phyloP scores from a whole-genome alignment of 129 eudicot species.

The Gnaphalium uliginosum region DNA sequence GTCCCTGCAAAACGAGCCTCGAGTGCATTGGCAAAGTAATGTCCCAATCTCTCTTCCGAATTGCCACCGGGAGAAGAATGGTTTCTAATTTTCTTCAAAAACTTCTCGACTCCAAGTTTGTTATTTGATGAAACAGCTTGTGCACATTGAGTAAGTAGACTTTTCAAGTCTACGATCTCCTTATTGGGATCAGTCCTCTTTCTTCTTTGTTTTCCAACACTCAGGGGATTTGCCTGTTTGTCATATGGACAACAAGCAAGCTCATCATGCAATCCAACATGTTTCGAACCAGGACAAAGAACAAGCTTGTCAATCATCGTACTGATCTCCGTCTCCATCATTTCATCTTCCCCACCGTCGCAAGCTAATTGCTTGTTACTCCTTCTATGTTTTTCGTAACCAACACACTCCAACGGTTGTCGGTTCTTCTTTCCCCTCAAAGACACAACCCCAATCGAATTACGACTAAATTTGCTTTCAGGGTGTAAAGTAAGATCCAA shows the following conservation, averaged over 20 bases:
- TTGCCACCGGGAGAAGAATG: conserved; percentile 50
- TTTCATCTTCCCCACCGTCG: conserved; percentile 30
- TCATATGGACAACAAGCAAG: conserved; percentile 36
- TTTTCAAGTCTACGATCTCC: conserved; percentile 43
- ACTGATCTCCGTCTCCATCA: conserved; percentile 29
- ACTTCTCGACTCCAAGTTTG: conserved; percentile 13
- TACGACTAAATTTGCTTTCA: not conserved
- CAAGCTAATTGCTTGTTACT: conserved; percentile 48
- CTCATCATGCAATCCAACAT: conserved; percentile 38
- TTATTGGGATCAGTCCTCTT: conserved; percentile 19
- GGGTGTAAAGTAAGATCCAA: conserved; percentile 12
- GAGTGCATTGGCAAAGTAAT: conserved; percentile 47
- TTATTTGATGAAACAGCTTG: conserved; percentile 44
- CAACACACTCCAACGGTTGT: conserved; percentile 28
- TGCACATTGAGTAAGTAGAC: conserved; percentile 46
- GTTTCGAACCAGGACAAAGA: conserved; percentile 45
- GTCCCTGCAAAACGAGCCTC: conserved; percentile 49
- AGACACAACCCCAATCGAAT: conserved; percentile 5
- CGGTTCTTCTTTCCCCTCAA: conserved; percentile 43
- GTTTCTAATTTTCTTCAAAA: conserved; percentile 35
- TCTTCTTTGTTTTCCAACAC: conserved; percentile 35
- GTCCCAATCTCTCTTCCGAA: conserved; percentile 42
- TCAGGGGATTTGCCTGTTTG: conserved; percentile 14
- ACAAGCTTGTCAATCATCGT: conserved; percentile 44
- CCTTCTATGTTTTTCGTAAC: conserved; percentile 11